Conservation (phyloP, 352 stramenopile genomes). For the Discostella stelligera region DNA sequence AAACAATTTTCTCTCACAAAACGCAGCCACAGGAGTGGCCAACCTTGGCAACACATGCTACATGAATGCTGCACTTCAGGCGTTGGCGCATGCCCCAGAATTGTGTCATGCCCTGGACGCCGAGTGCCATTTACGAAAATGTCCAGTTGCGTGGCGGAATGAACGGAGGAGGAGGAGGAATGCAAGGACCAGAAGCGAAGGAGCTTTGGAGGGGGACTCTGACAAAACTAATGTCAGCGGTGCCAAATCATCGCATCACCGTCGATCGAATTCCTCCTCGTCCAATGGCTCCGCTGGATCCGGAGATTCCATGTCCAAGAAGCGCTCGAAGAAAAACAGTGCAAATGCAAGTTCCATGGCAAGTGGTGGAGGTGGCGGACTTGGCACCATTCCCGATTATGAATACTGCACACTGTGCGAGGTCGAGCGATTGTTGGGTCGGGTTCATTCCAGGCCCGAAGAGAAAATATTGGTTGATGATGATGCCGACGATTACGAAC, state of each 20-base stretch:
- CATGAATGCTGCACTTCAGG: constrained; percentile 86
- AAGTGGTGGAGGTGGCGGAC: constrained; percentile 6
- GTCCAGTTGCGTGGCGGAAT: constrained; percentile 64
- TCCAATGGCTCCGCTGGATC: constrained; percentile 15
- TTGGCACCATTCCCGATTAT: constrained; percentile 28
- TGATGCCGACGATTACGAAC: background rate
- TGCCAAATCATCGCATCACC: constrained; percentile 10
- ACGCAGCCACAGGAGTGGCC: constrained; percentile 68
- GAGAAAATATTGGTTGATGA: constrained; percentile 13
- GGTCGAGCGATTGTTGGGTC: constrained; percentile 61
- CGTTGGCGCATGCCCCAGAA: constrained; percentile 78
- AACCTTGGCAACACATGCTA: constrained; percentile 89
- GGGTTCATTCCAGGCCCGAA: constrained; percentile 48
- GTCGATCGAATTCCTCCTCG: constrained; percentile 18
- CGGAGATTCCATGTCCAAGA: constrained; percentile 14
- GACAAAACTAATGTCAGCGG: background rate
- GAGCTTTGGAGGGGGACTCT: background rate
- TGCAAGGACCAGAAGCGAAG: background rate
- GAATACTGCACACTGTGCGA: constrained; percentile 78
- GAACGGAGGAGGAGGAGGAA: constrained; percentile 21
- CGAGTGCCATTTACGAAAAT: constrained; percentile 58
- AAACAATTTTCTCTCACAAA: background rate
- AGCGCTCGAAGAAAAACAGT: background rate
- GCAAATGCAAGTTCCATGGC: constrained; percentile 4
- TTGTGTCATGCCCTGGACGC: constrained; percentile 77